These are phyloP conservation scores for Hypoxylon sp. DNA, from an alignment of 2,329 filamentous ascomycete species.

Conservation along the genomic window DNA sequence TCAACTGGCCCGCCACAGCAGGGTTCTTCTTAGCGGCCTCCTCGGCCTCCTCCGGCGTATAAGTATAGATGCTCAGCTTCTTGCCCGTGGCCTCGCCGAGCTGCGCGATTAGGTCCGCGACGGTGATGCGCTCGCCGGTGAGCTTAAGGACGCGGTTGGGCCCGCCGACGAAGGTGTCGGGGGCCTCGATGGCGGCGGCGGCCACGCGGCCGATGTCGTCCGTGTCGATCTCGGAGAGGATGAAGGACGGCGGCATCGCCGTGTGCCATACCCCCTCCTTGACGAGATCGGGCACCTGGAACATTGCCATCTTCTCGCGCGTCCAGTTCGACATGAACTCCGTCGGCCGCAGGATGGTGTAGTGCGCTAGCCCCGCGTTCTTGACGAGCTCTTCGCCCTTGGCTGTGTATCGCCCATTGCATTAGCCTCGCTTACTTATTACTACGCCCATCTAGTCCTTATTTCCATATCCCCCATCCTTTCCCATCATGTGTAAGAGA, in stretches of 20 bases:
- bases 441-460: not conserved
- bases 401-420: slow-evolving; percentile 10
- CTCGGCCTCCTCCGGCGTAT: slow-evolving; percentile 27
- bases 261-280: slow-evolving; percentile 25
- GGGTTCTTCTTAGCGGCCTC: slow-evolving; percentile 16
- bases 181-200: slow-evolving; percentile 32
- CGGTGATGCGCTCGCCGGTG: slow-evolving; percentile 21
- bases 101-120: slow-evolving; percentile 15
- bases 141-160: slow-evolving; percentile 24
- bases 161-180: slow-evolving; percentile 23
- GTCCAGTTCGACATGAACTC: slow-evolving; percentile 45
- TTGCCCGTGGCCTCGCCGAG: slow-evolving; percentile 34
- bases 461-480: not conserved
- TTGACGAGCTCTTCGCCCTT: slow-evolving; percentile 36
- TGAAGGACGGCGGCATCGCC: slow-evolving; percentile 10
- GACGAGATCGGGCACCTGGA: slow-evolving; percentile 28
- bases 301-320: not conserved
- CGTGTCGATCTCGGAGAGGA: slow-evolving; percentile 23
- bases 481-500: not conserved
- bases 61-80: slow-evolving; percentile 27
- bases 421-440: not conserved
- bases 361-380: slow-evolving; percentile 30
- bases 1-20: slow-evolving; percentile 26
- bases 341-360: slow-evolving; percentile 41
- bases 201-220: slow-evolving; percentile 37